Base-by-base conservation (phyloP, 495 filamentous ascomycete species). In the Podospora conica region DNA sequence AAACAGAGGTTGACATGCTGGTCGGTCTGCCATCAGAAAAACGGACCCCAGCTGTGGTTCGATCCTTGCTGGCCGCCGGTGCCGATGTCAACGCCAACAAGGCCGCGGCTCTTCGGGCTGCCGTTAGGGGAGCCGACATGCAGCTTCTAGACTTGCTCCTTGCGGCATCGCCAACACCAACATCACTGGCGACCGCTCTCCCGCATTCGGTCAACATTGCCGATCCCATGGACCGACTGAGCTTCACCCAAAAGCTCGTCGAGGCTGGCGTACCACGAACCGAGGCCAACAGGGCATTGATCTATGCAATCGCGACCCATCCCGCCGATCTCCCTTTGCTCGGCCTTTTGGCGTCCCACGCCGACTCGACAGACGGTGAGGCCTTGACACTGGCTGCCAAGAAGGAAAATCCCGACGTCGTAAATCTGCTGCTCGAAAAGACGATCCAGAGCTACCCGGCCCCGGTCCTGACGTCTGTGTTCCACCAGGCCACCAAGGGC, bases 51-150 rank as follows among this genome's bases (percentile, higher is more conserved):
- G 65, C 72, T 9, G 68, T 77, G 8, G 28, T 81, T 48, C 71
- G 69, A 23, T 66, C 70, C 3, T 73, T 83, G 1, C 69, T 83
- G n/a, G 65, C 75, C 21, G 73, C 75, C 6, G 80, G 80, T 9
- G 81, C 81, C 15, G 75, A 81, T 60, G 65, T 81, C 58, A 81
- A 82, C 56, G 69, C 74, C 22, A 73, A 77, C 64, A 77, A 79
- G 18, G 80, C 77, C 5, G 76, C 78, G 5, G 75, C 79, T 18
- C 69, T 83, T 18, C 75, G 78, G 55, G 65, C 64, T 48, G 76
- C 79, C 9, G 75, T 83, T 1, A 72, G 69, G 9, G 74, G 75
- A 2, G 75, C 75, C 65, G 77, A 77, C 31, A 68, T 72, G 20
- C 75, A 71, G 25, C 63, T 82, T 21, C 67, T 74, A n/a, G 80